Conservation (phyloP, 139 green algal genomes). For the Spirogloea muscicola region DNA sequence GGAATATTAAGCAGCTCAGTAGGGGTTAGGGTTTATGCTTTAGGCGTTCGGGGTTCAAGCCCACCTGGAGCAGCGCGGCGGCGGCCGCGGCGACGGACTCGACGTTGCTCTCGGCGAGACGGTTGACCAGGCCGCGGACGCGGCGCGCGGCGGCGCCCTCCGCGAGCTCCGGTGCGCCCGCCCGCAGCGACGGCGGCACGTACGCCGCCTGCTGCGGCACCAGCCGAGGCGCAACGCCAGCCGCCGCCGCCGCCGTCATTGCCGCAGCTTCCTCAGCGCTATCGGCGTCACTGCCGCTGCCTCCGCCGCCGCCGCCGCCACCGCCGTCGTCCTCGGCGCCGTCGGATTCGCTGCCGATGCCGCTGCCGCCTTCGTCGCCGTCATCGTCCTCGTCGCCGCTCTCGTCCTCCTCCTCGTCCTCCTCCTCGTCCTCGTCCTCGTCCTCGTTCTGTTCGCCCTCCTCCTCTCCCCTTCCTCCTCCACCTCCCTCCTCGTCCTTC, state of each 20-base stretch:
- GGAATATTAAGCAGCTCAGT: too few relatives aligned
- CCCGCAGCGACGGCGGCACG: background rate
- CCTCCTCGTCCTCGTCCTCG: background rate
- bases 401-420: background rate
- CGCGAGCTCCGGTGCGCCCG: background rate
- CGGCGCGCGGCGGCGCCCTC: too few relatives aligned
- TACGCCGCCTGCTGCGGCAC: background rate
- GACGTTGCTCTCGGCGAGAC: conserved; percentile 50
- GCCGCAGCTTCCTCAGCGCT: background rate
- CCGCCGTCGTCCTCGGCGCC: background rate
- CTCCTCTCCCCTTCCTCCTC: too few relatives aligned
- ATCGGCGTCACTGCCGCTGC: background rate
- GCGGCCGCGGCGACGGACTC: conserved; percentile 39
- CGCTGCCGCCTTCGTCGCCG: background rate
- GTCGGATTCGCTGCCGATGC: background rate
- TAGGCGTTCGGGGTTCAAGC: too few relatives aligned
- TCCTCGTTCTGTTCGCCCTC: background rate
- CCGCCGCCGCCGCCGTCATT: background rate
- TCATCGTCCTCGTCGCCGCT: too few relatives aligned
- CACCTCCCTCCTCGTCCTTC: too few relatives aligned
- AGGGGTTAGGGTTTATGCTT: too few relatives aligned
- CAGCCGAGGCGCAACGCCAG: background rate
- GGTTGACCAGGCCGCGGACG: conserved; percentile 51
- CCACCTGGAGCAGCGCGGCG: conserved; percentile 35
- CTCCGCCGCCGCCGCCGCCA: background rate